Base-by-base conservation (phyloP, 176 grass and related monocot species). In the Panicum miliaceum region DNA sequence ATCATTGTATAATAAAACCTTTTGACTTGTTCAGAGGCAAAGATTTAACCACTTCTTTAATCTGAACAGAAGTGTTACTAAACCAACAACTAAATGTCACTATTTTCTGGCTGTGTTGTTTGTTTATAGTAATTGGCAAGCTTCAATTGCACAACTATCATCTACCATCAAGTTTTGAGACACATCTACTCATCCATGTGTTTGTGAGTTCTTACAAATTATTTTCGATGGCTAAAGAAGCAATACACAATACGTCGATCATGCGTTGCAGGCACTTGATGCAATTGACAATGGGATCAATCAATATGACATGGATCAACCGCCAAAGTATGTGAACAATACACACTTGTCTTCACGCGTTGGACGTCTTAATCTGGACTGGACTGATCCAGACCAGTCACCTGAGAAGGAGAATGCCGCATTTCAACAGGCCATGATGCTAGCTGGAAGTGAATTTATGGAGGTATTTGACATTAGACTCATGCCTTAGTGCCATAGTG, bases 241-340 rank as follows among this genome's bases (percentile, higher is more conserved):
- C 47, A 71, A 38, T 76, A 12, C 15, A 25, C 22, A 71, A 48
- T 64, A 22, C 5, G 16, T 68, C 40, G 81, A 53, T 86, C 78
- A 42, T 81, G 51, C n/a, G n/a, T 76, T 50, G 74, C 78, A 98
- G 93, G 89, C 93, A 86, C 84, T 99, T 84, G 96, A 99, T 87
- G 96, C 96, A 32, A 90, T 99, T 85, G 96, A 99, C 61, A 99
- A 99, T 79, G 93, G 96, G 67, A 91, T 96, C 82, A 99, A 94
- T 87, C 93, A 95, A 81, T 99, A 95, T 81, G 93, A 99, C 58
- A 96, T 86, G 32, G 96, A 96, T 42, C 89, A 92, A 68, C 85
- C 96, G 43, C 93, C 96, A 67, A 99, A 95, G 71, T 99, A 92
- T 74, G 93, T 96, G 79, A 99, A 94, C 77, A 99, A 94, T 85